Evolutionary conservation across 768 basidiomycete genomes (phyloP).

Genomic region (Lanmaoa pseudosensibilis): DNA sequence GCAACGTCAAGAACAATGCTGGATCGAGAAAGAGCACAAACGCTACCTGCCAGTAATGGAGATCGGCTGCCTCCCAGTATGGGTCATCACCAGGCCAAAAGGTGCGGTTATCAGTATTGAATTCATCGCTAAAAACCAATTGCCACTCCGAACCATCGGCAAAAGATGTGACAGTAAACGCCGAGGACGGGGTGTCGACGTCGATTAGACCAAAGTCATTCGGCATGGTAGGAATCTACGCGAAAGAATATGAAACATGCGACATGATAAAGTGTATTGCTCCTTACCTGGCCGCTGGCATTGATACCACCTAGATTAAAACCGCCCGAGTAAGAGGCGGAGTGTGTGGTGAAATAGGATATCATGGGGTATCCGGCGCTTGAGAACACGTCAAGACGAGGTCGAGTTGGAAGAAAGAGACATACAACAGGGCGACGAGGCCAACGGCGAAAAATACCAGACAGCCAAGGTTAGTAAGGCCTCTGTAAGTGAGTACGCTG

Average conservation of each 20-base stretch:
- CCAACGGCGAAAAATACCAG: conserved; percentile 54
- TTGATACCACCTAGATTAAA: conserved; percentile 81
- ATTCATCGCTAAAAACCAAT: conserved; percentile 88
- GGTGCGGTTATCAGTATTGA: conserved; percentile 73
- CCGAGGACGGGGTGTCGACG: conserved; percentile 63
- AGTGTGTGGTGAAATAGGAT: conserved; percentile 50
- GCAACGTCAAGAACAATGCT: background rate
- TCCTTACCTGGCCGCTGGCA: conserved; percentile 62
- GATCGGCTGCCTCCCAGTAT: conserved; percentile 82
- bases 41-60: conserved; percentile 73
- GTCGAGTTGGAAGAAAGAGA: background rate
- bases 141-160: conserved; percentile 53
- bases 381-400: conserved; percentile 1
- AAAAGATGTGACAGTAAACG: conserved; percentile 54
- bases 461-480: conserved; percentile 71
- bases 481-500: conserved; percentile 65
- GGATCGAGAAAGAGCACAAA: background rate
- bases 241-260: background rate
- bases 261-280: background rate
- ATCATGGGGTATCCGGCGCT: conserved; percentile 67
- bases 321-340: conserved; percentile 52
- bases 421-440: conserved; percentile 61
- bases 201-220: conserved; percentile 79
- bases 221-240: conserved; percentile 53
- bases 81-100: conserved; percentile 85